A percentile compares a stretch with the other conserved stretches of the same genome.
Conservation (phyloP, 805 yeast genomes). For the Kregervanrija delftensis region DNA sequence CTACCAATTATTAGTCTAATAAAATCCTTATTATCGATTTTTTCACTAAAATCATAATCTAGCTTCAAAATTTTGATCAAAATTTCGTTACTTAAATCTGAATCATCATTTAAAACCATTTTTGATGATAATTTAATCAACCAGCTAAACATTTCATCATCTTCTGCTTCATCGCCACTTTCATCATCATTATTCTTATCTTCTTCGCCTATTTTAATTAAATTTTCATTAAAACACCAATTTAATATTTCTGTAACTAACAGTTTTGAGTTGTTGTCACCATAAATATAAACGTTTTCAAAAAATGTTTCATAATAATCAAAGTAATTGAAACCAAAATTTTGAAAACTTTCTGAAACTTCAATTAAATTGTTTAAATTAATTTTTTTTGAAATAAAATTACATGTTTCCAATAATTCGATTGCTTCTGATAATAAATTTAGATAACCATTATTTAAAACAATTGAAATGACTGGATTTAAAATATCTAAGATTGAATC, state of each 20-base stretch:
- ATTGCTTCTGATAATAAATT: constrained; percentile 74
- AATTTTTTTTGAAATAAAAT: constrained; percentile 44
- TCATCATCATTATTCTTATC: not conserved
- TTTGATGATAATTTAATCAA: constrained; percentile 13
- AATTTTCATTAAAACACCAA: constrained; percentile 12
- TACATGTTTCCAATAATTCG: constrained; percentile 63
- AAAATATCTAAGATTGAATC: constrained; percentile 46
- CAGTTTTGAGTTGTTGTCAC: constrained; percentile 20
- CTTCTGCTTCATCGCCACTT: constrained; percentile 14
- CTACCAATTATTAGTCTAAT: constrained; percentile 8
- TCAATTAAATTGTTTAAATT: constrained; percentile 28
- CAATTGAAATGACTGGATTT: constrained; percentile 61
- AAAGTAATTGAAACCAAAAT: constrained; percentile 45
- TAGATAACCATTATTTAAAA: constrained; percentile 57
- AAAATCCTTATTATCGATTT: constrained; percentile 4
- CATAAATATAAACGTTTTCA: constrained; percentile 40
- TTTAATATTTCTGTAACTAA: constrained; percentile 18
- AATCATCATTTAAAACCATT: constrained; percentile 4
- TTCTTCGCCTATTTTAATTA: too few relatives aligned
- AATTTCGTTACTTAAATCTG: constrained; percentile 6
- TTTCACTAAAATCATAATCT: constrained; percentile 4
- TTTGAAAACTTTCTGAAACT: constrained; percentile 40
- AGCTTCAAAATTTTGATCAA: constrained; percentile 4
- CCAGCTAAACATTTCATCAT: constrained; percentile 18
- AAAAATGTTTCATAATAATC: constrained; percentile 43